Percentiles rank a stretch among this genome's conserved stretches.
phyloP scores from a whole-genome alignment of 2,329 filamentous ascomycete species.

The Colletotrichum brevisporum region DNA sequence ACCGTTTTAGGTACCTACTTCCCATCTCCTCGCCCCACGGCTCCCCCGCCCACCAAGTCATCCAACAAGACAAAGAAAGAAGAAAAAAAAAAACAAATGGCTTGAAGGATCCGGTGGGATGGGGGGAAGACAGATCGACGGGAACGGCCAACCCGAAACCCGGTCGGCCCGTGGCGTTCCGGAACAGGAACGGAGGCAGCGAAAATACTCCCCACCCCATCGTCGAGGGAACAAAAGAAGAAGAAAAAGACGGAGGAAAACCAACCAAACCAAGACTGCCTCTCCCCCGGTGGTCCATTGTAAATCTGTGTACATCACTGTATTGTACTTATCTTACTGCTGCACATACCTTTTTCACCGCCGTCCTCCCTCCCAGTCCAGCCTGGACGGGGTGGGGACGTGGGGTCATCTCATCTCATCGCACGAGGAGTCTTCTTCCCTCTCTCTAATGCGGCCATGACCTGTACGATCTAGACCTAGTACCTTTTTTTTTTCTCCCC shows the following conservation, averaged over 20 bases:
- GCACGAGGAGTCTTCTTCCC: background rate
- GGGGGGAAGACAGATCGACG: background rate
- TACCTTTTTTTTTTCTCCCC: background rate
- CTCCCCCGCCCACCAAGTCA: too few relatives aligned
- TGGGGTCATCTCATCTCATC: slow-evolving; percentile 30
- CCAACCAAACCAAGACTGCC: too few relatives aligned
- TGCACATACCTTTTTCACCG: background rate
- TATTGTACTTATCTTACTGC: slow-evolving; percentile 6
- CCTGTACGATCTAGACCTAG: slow-evolving; percentile 6
- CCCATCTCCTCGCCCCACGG: too few relatives aligned
- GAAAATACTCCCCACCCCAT: background rate
- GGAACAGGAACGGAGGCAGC: background rate
- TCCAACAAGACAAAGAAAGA: background rate
- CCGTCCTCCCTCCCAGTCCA: background rate
- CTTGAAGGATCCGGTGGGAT: background rate
- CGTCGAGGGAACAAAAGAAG: background rate
- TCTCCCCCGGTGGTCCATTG: background rate
- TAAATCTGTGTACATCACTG: slow-evolving; percentile 16
- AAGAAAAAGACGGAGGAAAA: too few relatives aligned
- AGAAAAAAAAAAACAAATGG: background rate
- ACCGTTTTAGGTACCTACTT: too few relatives aligned
- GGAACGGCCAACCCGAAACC: background rate
- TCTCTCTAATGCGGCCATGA: background rate
- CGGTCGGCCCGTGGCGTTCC: background rate
- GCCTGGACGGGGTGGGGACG: background rate